phyloP scores from a whole-genome alignment of 768 basidiomycete species.

The Tricholoma terreum region DNA sequence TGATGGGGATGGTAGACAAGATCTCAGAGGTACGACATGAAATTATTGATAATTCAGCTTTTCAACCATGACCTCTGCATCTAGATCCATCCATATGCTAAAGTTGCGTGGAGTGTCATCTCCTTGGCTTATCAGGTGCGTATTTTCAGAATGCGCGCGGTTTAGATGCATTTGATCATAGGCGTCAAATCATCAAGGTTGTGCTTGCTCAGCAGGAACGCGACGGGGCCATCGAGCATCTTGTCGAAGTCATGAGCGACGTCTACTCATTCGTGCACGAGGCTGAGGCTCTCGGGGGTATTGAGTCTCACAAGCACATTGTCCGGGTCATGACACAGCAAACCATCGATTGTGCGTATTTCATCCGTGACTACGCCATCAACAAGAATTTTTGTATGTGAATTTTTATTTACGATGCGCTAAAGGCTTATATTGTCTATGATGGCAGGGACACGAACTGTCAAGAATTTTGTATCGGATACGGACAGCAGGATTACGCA shows the following conservation, averaged over 20 bases:
- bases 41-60: neutral
- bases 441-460: neutral
- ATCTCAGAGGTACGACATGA: neutral
- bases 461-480: neutral
- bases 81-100: neutral
- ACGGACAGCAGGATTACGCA: conserved; percentile 2
- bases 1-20: neutral
- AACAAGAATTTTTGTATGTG: conserved; percentile 17
- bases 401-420: no score
- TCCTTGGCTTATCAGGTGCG: neutral
- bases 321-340: conserved; percentile 19
- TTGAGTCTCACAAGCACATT: conserved; percentile 14
- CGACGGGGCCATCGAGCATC: neutral
- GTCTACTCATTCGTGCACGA: neutral
- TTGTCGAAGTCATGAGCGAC: neutral
- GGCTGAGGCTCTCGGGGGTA: neutral
- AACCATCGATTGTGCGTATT: conserved; percentile 27
- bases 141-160: neutral
- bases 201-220: neutral
- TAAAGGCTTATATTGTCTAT: no score
- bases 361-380: conserved; percentile 24
- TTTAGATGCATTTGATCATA: neutral
- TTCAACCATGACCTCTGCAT: neutral
- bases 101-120: neutral
- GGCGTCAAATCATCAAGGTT: neutral